phyloP scores from a whole-genome alignment of 805 yeast species.

The Kazachstania martiniae region DNA sequence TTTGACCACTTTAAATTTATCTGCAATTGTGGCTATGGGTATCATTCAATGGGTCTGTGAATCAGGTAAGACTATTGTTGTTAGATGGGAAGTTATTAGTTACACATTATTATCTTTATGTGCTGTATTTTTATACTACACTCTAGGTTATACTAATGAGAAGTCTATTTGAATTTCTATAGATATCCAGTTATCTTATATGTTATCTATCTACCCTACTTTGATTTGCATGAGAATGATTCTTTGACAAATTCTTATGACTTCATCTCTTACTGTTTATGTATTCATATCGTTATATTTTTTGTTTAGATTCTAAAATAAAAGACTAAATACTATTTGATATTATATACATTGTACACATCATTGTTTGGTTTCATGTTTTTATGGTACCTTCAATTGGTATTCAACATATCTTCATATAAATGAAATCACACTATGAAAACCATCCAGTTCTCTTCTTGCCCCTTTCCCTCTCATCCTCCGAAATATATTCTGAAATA shows the following conservation, averaged over 20 bases:
- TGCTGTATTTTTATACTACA: constrained; percentile 12
- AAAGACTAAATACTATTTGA: no score
- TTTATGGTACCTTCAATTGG: no score
- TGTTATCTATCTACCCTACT: no score
- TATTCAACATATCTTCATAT: background rate
- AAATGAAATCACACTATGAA: background rate
- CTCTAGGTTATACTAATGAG: constrained; percentile 2
- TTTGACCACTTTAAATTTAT: constrained; percentile 20
- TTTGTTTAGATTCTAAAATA: no score
- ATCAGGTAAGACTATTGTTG: constrained; percentile 19
- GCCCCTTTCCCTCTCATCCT: constrained; percentile 27
- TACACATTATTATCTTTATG: constrained; percentile 19
- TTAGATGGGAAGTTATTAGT: constrained; percentile 27
- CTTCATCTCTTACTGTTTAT: no score
- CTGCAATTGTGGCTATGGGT: constrained; percentile 21
- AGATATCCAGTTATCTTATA: background rate
- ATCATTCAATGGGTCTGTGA: constrained; percentile 23
- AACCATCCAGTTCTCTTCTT: constrained; percentile 2
- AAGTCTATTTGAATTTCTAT: background rate
- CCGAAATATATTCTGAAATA: no score
- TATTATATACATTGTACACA: no score
- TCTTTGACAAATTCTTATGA: no score
- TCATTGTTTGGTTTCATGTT: no score
- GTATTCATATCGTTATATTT: no score
- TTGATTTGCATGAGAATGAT: no score